phyloP scores from a whole-genome alignment of 83 land plant genomes.

The Picea abies region DNA sequence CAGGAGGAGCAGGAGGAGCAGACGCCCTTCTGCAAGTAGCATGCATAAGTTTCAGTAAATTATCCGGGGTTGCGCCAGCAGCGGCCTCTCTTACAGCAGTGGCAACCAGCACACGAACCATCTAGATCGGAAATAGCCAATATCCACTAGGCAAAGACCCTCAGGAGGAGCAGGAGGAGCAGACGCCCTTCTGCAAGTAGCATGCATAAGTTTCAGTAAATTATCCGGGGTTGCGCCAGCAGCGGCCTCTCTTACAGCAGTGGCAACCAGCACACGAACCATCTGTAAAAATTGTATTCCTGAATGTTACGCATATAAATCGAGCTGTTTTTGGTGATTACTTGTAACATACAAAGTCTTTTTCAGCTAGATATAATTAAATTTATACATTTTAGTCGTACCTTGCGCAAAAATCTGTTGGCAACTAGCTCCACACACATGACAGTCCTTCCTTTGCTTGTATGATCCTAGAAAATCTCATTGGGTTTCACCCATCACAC shows the following conservation, averaged over 20 bases:
- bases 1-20: conserved; percentile 88
- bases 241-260: conserved; percentile 87
- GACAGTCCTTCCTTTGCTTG: conserved; percentile 28
- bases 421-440: conserved; percentile 88
- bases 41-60: conserved; percentile 63
- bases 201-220: conserved; percentile 65
- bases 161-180: conserved; percentile 89
- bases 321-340: background rate
- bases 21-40: conserved; percentile 82
- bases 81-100: conserved; percentile 90
- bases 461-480: conserved; percentile 15
- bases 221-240: conserved; percentile 75
- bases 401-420: conserved; percentile 89
- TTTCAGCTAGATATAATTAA: background rate
- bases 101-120: conserved; percentile 91
- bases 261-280: conserved; percentile 91
- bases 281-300: conserved; percentile 40
- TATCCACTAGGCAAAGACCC: conserved; percentile 78
- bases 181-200: conserved; percentile 79
- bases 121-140: conserved; percentile 90
- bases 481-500: background rate
- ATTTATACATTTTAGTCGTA: conserved; percentile 15
- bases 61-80: conserved; percentile 73
- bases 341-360: background rate
- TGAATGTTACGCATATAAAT: background rate